Conservation (phyloP, 108 stramenopile species). For the Fragilariopsis cylindrus region DNA sequence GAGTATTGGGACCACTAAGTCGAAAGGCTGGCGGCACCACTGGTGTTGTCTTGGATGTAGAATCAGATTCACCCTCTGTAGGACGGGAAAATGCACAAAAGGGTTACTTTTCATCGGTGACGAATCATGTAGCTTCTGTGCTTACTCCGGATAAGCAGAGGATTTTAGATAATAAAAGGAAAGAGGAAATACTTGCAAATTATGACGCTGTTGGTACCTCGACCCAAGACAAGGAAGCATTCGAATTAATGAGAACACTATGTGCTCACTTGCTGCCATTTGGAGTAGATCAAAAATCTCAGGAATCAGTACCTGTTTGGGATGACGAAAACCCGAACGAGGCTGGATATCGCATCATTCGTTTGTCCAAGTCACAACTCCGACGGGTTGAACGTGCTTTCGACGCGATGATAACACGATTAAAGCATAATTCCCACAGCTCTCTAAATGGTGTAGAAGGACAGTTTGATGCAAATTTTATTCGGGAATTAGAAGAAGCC, state of each 20-base stretch:
- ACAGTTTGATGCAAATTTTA: constrained; percentile 54
- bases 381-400: constrained; percentile 67
- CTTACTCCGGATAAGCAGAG: constrained; percentile 2
- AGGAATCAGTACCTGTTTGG: constrained; percentile 52
- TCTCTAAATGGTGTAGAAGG: constrained; percentile 26
- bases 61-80: constrained; percentile 2
- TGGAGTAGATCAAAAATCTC: constrained; percentile 45
- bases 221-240: constrained; percentile 38
- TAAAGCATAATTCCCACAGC: constrained; percentile 43
- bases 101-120: constrained; percentile 12
- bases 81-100: constrained; percentile 13
- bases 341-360: constrained; percentile 74
- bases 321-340: constrained; percentile 81
- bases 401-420: constrained; percentile 58
- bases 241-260: constrained; percentile 65
- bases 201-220: constrained; percentile 20
- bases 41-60: constrained; percentile 70
- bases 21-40: constrained; percentile 66
- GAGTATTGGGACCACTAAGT: constrained; percentile 73
- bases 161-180: constrained; percentile 1
- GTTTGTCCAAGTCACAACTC: constrained; percentile 58
- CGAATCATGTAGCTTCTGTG: constrained; percentile 24
- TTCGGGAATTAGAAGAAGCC: constrained; percentile 71
- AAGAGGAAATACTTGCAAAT: constrained; percentile 18
- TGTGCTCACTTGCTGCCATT: constrained; percentile 74